These are phyloP conservation scores for Verticillium isaacii DNA, from an alignment of 2,329 filamentous ascomycete species.

Conservation along the genomic window DNA sequence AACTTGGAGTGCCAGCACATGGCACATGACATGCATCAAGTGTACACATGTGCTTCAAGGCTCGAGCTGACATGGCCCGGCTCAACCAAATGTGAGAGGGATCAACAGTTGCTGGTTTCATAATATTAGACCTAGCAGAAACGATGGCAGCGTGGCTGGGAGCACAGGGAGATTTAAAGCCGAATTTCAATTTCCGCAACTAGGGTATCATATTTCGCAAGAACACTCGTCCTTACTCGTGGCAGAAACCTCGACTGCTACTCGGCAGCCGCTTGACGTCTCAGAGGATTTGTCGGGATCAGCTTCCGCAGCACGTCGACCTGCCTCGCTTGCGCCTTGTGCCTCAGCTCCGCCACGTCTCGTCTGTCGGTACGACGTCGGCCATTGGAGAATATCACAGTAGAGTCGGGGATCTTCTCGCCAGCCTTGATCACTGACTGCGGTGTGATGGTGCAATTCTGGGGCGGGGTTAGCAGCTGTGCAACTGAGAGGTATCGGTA, in stretches of 20 bases:
- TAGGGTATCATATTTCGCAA: not conserved
- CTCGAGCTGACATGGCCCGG: too few species aligned
- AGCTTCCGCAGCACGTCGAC: conserved; percentile 63
- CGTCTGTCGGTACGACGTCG: conserved; percentile 53
- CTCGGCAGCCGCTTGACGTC: conserved; percentile 27
- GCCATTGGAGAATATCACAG: conserved; percentile 65
- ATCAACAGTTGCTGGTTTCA: too few species aligned
- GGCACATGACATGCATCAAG: too few species aligned
- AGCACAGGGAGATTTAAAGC: too few species aligned
- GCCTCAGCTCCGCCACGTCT: conserved; percentile 57
- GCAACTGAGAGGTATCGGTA: not conserved
- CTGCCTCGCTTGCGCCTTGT: conserved; percentile 61
- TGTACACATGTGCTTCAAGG: too few species aligned
- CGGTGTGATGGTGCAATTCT: conserved; percentile 69
- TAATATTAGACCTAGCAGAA: too few species aligned
- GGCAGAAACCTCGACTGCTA: not conserved
- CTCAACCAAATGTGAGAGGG: too few species aligned
- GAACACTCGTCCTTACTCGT: not conserved
- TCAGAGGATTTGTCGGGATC: conserved; percentile 59
- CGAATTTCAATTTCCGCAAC: not conserved
- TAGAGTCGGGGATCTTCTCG: conserved; percentile 58
- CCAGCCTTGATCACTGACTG: conserved; percentile 54
- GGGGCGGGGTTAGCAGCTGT: conserved; percentile 4
- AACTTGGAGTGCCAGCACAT: not conserved
- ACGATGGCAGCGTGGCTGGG: too few species aligned